A percentile compares a stretch with the other conserved stretches of the same genome.
phyloP scores from a whole-genome alignment of 2,329 filamentous ascomycete species.

The Aspergillus melleus region DNA sequence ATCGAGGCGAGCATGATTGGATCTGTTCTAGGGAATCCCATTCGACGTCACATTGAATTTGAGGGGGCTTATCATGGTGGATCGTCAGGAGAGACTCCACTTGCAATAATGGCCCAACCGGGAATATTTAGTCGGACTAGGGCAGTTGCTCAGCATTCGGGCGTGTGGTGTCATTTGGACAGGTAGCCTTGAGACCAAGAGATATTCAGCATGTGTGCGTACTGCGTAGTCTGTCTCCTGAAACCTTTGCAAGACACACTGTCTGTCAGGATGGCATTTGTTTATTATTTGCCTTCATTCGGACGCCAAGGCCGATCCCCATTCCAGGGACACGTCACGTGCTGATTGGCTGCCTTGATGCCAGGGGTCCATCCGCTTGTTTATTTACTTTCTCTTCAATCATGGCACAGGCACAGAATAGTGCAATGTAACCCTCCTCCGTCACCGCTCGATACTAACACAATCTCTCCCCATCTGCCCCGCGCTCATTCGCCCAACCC shows the following conservation, averaged over 20 bases:
- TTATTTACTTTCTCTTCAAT: too few relatives aligned
- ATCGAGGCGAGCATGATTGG: slow-evolving; percentile 3
- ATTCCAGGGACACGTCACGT: background rate
- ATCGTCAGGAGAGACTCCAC: slow-evolving; percentile 12
- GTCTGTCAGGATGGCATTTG: background rate
- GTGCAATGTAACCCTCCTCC: background rate
- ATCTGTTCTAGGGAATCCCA: background rate
- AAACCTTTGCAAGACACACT: too few relatives aligned
- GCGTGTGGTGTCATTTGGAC: too few relatives aligned
- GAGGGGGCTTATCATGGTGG: background rate
- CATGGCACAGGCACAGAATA: too few relatives aligned
- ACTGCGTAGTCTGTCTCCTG: too few relatives aligned
- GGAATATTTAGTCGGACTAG: background rate
- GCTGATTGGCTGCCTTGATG: background rate
- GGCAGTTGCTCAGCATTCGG: background rate
- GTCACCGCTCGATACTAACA: too few relatives aligned
- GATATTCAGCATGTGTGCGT: too few relatives aligned
- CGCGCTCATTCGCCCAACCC: background rate
- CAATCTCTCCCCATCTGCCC: too few relatives aligned
- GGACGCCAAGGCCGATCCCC: background rate
- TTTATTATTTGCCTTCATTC: background rate
- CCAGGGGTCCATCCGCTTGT: background rate
- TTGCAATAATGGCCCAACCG: background rate
- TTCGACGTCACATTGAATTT: slow-evolving; percentile 11
- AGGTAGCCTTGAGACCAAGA: too few relatives aligned